Evolutionary conservation across 2,329 filamentous ascomycete species (phyloP).

Genomic region (Fonsecaea erecta): DNA sequence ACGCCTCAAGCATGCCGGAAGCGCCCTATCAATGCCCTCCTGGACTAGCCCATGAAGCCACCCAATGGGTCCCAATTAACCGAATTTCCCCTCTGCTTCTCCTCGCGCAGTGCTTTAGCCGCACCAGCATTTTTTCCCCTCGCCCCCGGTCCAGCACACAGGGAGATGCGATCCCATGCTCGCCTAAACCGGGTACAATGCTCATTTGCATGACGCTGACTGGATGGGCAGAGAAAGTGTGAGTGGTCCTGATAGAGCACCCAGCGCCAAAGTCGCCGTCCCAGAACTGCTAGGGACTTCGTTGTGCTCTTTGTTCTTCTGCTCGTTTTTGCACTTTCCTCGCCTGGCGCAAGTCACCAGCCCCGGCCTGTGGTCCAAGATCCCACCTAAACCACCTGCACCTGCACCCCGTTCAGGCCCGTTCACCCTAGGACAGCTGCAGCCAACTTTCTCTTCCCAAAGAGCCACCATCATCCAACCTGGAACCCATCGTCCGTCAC

Average conservation of each 20-base stretch:
- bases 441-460: background rate
- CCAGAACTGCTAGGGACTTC: background rate
- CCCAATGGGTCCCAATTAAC: slow-evolving; percentile 9
- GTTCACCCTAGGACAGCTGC: background rate
- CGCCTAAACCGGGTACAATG: slow-evolving; percentile 3
- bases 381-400: background rate
- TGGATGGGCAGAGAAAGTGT: slow-evolving; percentile 4
- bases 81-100: slow-evolving; percentile 15
- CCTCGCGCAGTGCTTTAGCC: slow-evolving; percentile 13
- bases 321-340: background rate
- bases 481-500: background rate
- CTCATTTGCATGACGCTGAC: slow-evolving; percentile 13
- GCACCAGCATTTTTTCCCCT: background rate
- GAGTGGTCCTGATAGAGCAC: slow-evolving; percentile 9
- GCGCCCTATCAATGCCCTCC: slow-evolving; percentile 7
- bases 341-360: background rate
- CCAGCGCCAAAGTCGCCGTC: slow-evolving; percentile 5
- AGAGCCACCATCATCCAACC: background rate
- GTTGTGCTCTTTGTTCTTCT: background rate
- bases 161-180: slow-evolving; percentile 6
- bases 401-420: too few species aligned
- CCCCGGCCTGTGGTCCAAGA: background rate
- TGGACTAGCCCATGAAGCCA: background rate
- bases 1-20: slow-evolving; percentile 8
- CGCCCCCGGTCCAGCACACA: background rate